phyloP scores from a whole-genome alignment of 768 basidiomycete species.

The Gloeopeniophorella convolvens region DNA sequence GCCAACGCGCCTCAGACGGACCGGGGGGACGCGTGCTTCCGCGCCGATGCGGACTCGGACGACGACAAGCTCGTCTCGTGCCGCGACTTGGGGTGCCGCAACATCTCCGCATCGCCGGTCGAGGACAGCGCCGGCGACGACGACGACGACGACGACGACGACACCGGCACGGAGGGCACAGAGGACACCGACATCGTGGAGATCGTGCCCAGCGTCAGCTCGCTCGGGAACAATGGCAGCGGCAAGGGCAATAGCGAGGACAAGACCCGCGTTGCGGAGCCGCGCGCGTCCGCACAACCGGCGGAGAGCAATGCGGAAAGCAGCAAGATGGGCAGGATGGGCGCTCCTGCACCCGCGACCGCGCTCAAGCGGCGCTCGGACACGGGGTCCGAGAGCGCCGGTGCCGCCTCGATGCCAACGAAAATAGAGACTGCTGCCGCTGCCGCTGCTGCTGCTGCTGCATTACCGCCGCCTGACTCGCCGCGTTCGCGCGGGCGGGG shows the following conservation, averaged over 20 bases:
- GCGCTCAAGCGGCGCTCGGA: too few relatives aligned
- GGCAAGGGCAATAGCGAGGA: conserved; percentile 22
- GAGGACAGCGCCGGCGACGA: conserved; percentile 26
- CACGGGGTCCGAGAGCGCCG: too few relatives aligned
- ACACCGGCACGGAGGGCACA: conserved; percentile 26
- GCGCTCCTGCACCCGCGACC: too few relatives aligned
- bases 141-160: conserved; percentile 25
- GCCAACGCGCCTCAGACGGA: conserved; percentile 45
- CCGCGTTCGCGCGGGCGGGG: background rate
- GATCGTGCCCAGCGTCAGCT: conserved; percentile 21
- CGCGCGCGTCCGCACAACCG: too few relatives aligned
- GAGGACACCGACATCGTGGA: conserved; percentile 29
- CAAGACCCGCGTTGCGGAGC: conserved; percentile 14
- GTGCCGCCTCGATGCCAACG: background rate
- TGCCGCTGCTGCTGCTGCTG: too few relatives aligned
- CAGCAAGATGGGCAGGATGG: too few relatives aligned
- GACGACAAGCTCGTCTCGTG: conserved; percentile 69
- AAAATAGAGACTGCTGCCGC: background rate
- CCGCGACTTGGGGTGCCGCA: conserved; percentile 46
- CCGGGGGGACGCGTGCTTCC: conserved; percentile 67
- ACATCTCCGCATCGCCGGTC: too few relatives aligned
- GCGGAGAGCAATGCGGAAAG: too few relatives aligned
- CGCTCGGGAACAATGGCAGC: conserved; percentile 6
- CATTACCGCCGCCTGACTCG: background rate
- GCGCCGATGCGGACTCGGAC: conserved; percentile 60